Evolutionary conservation across 2,329 filamentous ascomycete genomes (phyloP).

Genomic region (Daldinia sp.): DNA sequence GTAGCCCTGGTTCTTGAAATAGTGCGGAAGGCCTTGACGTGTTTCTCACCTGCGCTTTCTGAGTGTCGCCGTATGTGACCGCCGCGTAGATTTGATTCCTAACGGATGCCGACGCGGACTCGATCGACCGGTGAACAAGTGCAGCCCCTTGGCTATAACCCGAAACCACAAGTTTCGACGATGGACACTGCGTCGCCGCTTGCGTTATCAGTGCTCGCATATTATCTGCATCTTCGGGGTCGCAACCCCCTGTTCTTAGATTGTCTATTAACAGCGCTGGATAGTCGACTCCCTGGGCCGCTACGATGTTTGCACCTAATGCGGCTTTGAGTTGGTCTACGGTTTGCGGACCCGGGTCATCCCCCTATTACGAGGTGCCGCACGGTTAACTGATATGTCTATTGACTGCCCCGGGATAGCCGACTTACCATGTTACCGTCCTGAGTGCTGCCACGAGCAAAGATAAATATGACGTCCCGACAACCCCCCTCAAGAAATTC

Average conservation of each 20-base stretch:
- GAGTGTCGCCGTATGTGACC: slow-evolving; percentile 55
- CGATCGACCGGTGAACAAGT: slow-evolving; percentile 53
- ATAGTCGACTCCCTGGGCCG: slow-evolving; percentile 43
- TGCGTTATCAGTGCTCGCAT: slow-evolving; percentile 47
- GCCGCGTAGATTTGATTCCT: slow-evolving; percentile 49
- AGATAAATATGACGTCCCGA: slow-evolving; percentile 50
- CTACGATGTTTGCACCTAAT: slow-evolving; percentile 32
- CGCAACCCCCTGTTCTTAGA: slow-evolving; percentile 44
- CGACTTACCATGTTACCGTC: slow-evolving; percentile 51
- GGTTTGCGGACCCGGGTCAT: slow-evolving; percentile 41
- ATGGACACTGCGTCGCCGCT: slow-evolving; percentile 51
- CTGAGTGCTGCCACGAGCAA: slow-evolving; percentile 52
- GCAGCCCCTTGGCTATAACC: slow-evolving; percentile 56
- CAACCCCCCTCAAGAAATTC: slow-evolving; percentile 50
- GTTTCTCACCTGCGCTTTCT: slow-evolving; percentile 40
- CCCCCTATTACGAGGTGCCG: slow-evolving; percentile 28
- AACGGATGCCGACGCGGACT: slow-evolving; percentile 42
- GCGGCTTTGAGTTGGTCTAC: slow-evolving; percentile 39
- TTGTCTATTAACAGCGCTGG: slow-evolving; percentile 40
- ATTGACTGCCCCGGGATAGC: neutral
- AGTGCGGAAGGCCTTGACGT: neutral
- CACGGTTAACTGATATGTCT: neutral
- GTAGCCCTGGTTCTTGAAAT: neutral
- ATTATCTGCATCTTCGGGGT: slow-evolving; percentile 44
- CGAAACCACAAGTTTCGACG: slow-evolving; percentile 52